A percentile compares a stretch with the other conserved stretches of the same genome.
These are phyloP conservation scores for Coccomyxa sp. DNA, from an alignment of 139 green algal species.

Conservation along the genomic window DNA sequence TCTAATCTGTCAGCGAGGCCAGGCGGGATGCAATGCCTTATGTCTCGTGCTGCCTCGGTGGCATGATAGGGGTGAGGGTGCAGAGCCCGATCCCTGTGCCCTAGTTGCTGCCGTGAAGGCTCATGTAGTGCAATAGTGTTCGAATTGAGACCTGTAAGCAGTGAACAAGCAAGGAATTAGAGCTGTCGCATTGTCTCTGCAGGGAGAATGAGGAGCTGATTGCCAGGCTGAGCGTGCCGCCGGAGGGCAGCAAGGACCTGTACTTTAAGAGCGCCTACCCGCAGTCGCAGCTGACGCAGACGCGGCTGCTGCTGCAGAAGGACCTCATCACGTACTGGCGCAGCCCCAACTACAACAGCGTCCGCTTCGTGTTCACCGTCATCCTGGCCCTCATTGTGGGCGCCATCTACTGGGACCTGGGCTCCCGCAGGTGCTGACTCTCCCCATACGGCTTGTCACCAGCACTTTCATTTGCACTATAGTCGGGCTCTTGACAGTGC, in stretches of 20 bases:
- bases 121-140: no score
- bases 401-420: conserved; percentile 3
- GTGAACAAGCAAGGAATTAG: no score
- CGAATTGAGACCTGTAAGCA: no score
- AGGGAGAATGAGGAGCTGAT: conserved; percentile 1
- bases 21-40: no score
- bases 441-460: no score
- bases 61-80: no score
- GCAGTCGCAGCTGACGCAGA: conserved; percentile 7
- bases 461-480: no score
- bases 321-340: conserved; percentile 27
- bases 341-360: conserved; percentile 37
- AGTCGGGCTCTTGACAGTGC: no score
- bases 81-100: no score
- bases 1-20: no score
- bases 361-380: conserved; percentile 35
- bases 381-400: conserved; percentile 34
- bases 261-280: neutral
- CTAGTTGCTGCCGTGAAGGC: no score
- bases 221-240: neutral
- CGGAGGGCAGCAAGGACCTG: conserved; percentile 3
- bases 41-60: no score
- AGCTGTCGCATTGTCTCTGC: neutral
- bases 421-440: neutral
- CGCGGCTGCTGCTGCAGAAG: conserved; percentile 29